Conservation (phyloP, 441 rosid species). For the Pelargonium citronellum region DNA sequence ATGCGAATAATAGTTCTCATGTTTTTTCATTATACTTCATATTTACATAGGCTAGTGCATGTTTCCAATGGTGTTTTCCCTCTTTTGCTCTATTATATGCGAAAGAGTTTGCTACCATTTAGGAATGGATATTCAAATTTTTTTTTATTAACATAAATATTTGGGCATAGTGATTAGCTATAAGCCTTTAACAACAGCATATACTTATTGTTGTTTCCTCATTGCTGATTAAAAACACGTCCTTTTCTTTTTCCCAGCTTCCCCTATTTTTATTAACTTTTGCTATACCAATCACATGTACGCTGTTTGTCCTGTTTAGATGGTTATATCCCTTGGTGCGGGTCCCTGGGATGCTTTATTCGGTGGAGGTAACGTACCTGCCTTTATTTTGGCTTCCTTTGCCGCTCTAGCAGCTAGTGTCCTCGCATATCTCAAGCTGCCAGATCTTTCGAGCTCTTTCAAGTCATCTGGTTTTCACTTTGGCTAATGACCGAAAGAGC, state of each 20-base stretch:
- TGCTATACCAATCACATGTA: slow-evolving; percentile 1
- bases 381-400: slow-evolving; percentile 70
- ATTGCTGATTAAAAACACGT: neutral
- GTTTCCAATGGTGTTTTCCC: neutral
- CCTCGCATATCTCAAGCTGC: slow-evolving; percentile 56
- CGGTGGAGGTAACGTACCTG: slow-evolving; percentile 96
- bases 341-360: slow-evolving; percentile 96
- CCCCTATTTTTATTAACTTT: neutral
- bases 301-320: slow-evolving; percentile 34
- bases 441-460: slow-evolving; percentile 58
- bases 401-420: slow-evolving; percentile 71
- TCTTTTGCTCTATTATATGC: neutral
- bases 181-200: no score
- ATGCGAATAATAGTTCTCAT: neutral
- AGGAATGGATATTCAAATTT: no score
- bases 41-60: neutral
- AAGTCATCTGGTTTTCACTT: slow-evolving; percentile 73
- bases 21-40: neutral
- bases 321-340: slow-evolving; percentile 77
- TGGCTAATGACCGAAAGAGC: slow-evolving; percentile 36
- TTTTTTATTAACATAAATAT: no score
- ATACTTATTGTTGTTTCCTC: neutral
- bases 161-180: no score
- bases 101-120: no score
- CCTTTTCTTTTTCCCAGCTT: neutral